Evolutionary conservation across 2,329 filamentous ascomycete species (phyloP), one percentile per base, ranked within the genome.

Genomic region (Lasiodiplodia gonubiensis): DNA sequence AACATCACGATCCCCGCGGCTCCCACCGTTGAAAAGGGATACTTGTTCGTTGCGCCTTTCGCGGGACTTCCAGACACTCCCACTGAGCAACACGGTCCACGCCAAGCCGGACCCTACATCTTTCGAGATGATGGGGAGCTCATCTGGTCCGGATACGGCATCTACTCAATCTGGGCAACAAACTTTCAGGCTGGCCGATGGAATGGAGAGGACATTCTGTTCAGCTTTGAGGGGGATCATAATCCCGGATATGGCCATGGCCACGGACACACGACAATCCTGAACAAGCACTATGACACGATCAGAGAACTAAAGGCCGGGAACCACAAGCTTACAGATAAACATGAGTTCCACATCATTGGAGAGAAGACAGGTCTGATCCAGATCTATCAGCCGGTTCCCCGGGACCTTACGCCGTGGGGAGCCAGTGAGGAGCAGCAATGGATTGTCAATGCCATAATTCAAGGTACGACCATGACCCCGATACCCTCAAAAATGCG

Each of bases 301-400:
- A 82, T 87, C 61, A 80, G 81, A 2, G 83, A 86, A 71, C 76
- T 88, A 6, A 80, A 84, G 1, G 85, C 84, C 12, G 83, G 82
- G 0, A 81, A 83, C 67, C 84, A 86, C 70, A 74, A 74, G 60
- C 64, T 76, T 18, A 71, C 68, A 11, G 71, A 74, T 61, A 74
- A 84, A 73, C 86, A 88, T 68, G 86, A 88, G 74, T 87, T 88
- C 66, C 80, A 83, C 52, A 79, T 87, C 27, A 75, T 86, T 65
- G 79, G 85, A 68, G 84, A 85, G 66, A 76, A 84, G 68, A 86
- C 85, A 1, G 85, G 81, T 0, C 73, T 88, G 51, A 83, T 88
- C 42, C 80, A 86, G 70, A 81, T 86, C 37, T 86, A 86, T 65
- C 81, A 86, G 70, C 84, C 85, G 1, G 78, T 83, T 5, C 82